phyloP scores from a whole-genome alignment of 73 alveolate genomes.

The Stentor roeselii region DNA sequence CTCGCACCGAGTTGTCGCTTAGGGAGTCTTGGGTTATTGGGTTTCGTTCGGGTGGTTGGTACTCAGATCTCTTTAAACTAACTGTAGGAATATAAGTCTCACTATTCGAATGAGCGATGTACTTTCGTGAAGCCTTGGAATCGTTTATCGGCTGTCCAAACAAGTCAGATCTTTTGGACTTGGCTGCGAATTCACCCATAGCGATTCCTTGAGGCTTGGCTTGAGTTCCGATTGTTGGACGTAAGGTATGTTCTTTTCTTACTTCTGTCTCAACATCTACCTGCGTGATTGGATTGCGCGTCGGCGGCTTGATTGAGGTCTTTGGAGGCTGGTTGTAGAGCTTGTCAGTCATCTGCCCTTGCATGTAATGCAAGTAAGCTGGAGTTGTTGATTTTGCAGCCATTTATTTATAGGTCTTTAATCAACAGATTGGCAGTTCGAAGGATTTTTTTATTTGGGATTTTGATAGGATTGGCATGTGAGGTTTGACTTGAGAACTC shows the following conservation, averaged over 20 bases:
- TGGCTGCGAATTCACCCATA: not conserved
- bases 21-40: conserved; percentile 17
- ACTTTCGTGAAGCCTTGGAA: not conserved
- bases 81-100: not conserved
- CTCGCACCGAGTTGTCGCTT: too few species aligned
- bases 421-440: too few species aligned
- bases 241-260: too few species aligned
- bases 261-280: not conserved
- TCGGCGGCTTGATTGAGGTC: not conserved
- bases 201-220: conserved; percentile 2
- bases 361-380: not conserved
- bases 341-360: not conserved
- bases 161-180: not conserved
- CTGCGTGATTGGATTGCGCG: not conserved
- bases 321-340: not conserved
- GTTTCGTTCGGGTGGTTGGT: conserved; percentile 21
- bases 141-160: not conserved
- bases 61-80: not conserved
- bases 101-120: conserved; percentile 1
- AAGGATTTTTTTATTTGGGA: too few species aligned
- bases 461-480: too few species aligned
- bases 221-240: not conserved
- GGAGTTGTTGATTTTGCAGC: not conserved
- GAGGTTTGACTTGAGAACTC: too few species aligned
- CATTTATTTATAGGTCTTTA: too few species aligned